Conservation (phyloP, 1,284 basidiomycete genomes). For the Cryptococcus floricola region DNA sequence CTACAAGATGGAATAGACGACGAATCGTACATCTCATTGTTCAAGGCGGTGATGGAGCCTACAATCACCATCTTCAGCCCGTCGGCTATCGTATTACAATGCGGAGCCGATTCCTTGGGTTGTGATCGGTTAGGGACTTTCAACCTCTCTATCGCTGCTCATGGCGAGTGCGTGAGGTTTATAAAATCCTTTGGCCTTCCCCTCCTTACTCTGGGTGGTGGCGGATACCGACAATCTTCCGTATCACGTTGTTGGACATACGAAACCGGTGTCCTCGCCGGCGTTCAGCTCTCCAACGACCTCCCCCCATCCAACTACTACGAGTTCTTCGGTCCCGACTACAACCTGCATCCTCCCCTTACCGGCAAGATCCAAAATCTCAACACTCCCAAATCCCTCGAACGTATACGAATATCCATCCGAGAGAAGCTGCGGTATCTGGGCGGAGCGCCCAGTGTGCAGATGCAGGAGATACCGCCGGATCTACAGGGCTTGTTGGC, state of each 20-base stretch:
- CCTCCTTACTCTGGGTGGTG: constrained; percentile 85
- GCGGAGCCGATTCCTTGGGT: constrained; percentile 93
- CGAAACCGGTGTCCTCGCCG: constrained; percentile 91
- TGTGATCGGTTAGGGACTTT: constrained; percentile 94
- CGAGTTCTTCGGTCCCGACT: constrained; percentile 86
- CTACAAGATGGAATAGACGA: constrained; percentile 96
- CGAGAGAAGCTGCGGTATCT: constrained; percentile 89
- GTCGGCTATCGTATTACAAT: constrained; percentile 89
- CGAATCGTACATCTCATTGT: constrained; percentile 89
- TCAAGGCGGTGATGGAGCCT: constrained; percentile 94
- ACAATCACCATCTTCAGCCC: constrained; percentile 87
- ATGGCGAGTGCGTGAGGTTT: constrained; percentile 96
- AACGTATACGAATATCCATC: constrained; percentile 78
- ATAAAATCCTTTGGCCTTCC: constrained; percentile 89
- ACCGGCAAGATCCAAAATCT: constrained; percentile 89
- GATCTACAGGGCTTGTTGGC: constrained; percentile 75
- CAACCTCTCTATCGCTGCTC: constrained; percentile 97
- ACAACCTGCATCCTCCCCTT: constrained; percentile 87
- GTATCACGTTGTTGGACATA: constrained; percentile 99
- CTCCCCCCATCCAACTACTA: constrained; percentile 88
- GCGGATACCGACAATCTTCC: constrained; percentile 79
- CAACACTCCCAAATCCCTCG: constrained; percentile 76
- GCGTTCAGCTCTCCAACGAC: constrained; percentile 74
- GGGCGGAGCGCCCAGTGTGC: constrained; percentile 91
- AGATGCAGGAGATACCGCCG: constrained; percentile 94